Conservation (phyloP, 139 green algal genomes). For the Coccomyxa sp. region DNA sequence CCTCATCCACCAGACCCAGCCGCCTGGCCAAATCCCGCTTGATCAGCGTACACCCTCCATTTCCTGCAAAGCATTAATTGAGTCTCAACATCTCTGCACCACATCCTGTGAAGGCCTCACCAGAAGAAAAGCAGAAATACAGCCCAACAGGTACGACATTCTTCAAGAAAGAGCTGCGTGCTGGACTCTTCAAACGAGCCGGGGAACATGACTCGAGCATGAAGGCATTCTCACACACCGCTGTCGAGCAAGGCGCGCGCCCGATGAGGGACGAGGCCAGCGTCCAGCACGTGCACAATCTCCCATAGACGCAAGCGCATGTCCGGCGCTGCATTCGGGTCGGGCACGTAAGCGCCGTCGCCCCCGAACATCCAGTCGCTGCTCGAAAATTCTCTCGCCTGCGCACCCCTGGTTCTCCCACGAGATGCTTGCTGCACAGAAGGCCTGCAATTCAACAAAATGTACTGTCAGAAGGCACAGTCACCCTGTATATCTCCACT, state of each 20-base stretch:
- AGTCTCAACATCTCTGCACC: too few species aligned
- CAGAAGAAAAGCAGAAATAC: too few species aligned
- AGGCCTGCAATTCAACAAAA: too few species aligned
- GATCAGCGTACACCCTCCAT: conserved; percentile 20
- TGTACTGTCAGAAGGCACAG: too few species aligned
- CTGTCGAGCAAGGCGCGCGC: conserved; percentile 9
- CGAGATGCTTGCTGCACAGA: too few species aligned
- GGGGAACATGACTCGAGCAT: too few species aligned
- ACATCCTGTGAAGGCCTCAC: too few species aligned
- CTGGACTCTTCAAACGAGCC: too few species aligned
- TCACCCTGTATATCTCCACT: too few species aligned
- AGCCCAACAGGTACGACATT: too few species aligned
- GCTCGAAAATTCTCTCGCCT: background rate
- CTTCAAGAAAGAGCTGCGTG: too few species aligned
- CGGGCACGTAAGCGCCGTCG: conserved; percentile 8
- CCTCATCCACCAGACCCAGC: conserved; percentile 15
- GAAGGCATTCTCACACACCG: background rate
- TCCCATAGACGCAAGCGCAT: conserved; percentile 1
- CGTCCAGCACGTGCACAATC: conserved; percentile 8
- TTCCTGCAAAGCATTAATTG: conserved; percentile 3
- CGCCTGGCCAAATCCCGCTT: conserved; percentile 7
- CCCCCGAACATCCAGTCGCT: background rate
- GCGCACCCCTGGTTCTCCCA: too few species aligned
- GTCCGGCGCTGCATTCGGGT: conserved; percentile 1
- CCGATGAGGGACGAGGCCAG: conserved; percentile 4